Evolutionary conservation across 768 basidiomycete genomes (phyloP), one percentile per base, ranked within the genome.

Genomic region (Lactarius psammicola): DNA sequence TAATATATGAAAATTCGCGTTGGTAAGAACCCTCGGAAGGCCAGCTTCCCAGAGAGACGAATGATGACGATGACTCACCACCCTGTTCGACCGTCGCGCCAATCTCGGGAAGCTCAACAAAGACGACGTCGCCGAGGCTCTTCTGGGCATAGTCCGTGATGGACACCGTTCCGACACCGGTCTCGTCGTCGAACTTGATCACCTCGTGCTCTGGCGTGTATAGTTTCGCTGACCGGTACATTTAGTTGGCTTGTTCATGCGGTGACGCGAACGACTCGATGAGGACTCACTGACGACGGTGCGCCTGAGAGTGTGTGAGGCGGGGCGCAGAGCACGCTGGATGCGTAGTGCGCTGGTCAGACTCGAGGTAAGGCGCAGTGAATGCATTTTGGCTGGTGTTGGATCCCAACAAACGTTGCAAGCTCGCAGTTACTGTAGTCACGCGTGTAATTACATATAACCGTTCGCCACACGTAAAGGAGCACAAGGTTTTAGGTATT

Each of bases 71-170:
- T 28, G 4, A 76, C 94, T 71, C 70, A 95, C 95, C 92, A 71
- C 90, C 92, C 76, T 89, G 80, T 9, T 74, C 73, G 61, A 98
- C 79, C 64, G 83, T 75, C 0, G 82, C 79, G 5, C 90, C 94
- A 10, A 82, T 73, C 11, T 74, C 71, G 1, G 93, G 92, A 56
- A 99, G 83, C 75, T 98, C 97, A 56, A 98, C 95, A 78, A 92
- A 99, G 56, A 98, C 97, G 59, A 98, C 94, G 75, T 99, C 97
- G 36, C 97, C 97, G 3, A 99, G 83, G 38, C 88, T 87, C 57
- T 87, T 82, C 76, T 98, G 94, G 2, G 97, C 97, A 74, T 97
- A 90, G 74, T 96, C 80, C 18, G 97, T 98, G 74, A 99, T 92
- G 51, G 86, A 85, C 53, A 98, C 81, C 9, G 84, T 88, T 42